Conservation (phyloP, 176 grass and related monocot genomes). For the Carex myosuroides region DNA sequence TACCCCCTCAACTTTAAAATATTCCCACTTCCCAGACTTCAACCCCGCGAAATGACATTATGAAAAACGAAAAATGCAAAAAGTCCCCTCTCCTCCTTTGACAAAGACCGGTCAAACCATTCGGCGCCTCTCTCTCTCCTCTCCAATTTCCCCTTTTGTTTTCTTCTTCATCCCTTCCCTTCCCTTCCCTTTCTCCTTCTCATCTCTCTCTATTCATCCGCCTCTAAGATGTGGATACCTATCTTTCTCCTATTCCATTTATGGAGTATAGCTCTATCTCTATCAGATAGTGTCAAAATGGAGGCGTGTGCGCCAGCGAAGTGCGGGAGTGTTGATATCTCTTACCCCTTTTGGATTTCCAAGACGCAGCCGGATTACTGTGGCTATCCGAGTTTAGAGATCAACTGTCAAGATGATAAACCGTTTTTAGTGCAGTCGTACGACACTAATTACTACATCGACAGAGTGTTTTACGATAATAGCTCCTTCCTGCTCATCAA, state of each 20-base stretch:
- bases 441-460: background rate
- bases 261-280: background rate
- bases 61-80: background rate
- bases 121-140: background rate
- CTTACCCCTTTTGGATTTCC: slow-evolving; percentile 46
- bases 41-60: background rate
- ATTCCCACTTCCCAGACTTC: background rate
- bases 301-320: background rate
- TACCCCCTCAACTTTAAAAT: background rate
- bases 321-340: slow-evolving; percentile 26
- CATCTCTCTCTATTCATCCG: background rate
- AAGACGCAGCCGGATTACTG: slow-evolving; percentile 17
- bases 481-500: slow-evolving; percentile 4
- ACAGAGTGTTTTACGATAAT: slow-evolving; percentile 23
- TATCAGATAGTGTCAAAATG: background rate
- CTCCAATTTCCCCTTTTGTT: background rate
- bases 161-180: background rate
- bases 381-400: slow-evolving; percentile 17
- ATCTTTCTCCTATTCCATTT: background rate
- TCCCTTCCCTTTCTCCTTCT: background rate
- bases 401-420: background rate
- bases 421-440: background rate
- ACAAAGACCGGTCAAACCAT: background rate
- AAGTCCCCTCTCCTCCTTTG: background rate
- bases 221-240: background rate